Base-by-base conservation (phyloP, 208 protist species). In the Crithidia bombi region DNA sequence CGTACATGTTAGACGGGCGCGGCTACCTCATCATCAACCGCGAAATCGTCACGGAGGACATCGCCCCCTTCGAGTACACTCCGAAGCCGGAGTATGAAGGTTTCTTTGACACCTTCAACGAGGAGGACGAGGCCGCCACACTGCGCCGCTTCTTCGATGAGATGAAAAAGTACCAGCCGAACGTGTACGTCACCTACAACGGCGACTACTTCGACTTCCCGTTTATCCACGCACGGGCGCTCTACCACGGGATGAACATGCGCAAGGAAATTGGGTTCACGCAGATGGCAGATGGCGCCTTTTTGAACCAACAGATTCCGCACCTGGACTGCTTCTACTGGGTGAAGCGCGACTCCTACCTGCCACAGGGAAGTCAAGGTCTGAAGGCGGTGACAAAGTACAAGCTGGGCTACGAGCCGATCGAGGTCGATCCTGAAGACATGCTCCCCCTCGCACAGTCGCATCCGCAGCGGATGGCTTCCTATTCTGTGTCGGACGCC, bases 401-500 rank as follows among this genome's bases (percentile, higher is more conserved):
- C 36, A 99, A 99, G 74, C 88, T 99, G 2, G 94, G 97, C 41
- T 99, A 99, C 81, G 94, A 99, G 72, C 99, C 99, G 6, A 88
- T 99, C 15, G 99, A 99, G 78, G 78, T 99, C 1, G 98, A 99
- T 79, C 98, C 99, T 2, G 99, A 99, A 72, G 94, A 99, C 14
- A 99, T 99, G 98, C 79, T 99, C 9, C 88, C 87, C 0, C 94
- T 99, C 15, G 99, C 98, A 30, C 78, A 89, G 46, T 89, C 85
- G 38, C 72, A 99, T 30, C 99, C 99, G 12, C 96, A 99, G 75
- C 73, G 89, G 14, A 94, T 99, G 79, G 98, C 99, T 15, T 96
- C 93, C n/a, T 99, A 99, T 82, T 99, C 99, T 1, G 99, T 99
- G 3, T 99, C 99, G 7, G 99, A 99, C 82, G 99, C 99, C 9